Conservation (phyloP, 2,329 filamentous ascomycete genomes). For the Diaporthe citri region DNA sequence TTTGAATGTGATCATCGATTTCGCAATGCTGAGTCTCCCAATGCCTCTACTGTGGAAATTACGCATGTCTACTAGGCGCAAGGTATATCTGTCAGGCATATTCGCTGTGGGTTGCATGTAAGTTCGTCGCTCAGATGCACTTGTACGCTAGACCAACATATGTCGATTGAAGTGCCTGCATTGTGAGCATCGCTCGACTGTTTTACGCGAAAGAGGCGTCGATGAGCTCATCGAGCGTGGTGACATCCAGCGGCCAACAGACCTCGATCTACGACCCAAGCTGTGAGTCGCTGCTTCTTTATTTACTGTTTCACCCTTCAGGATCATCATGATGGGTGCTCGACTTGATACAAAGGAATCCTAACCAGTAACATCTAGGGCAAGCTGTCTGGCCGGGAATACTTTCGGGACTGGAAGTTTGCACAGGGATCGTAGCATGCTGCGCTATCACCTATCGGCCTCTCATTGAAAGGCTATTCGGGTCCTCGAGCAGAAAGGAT, state of each 20-base stretch:
- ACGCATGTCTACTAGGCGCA: not conserved
- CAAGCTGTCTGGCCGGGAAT: not conserved
- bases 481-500: not conserved
- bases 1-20: not conserved
- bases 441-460: slow-evolving; percentile 6
- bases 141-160: not conserved
- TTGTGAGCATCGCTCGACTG: slow-evolving; percentile 13
- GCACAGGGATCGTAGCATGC: slow-evolving; percentile 5
- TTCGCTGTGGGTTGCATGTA: not conserved
- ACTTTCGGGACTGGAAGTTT: slow-evolving; percentile 1
- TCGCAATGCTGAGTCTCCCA: not conserved
- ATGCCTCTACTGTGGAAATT: not conserved
- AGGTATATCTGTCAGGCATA: not conserved
- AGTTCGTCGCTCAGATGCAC: not conserved
- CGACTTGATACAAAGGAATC: not conserved
- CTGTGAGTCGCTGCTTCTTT: not conserved
- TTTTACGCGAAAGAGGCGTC: not conserved
- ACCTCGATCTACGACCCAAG: not conserved
- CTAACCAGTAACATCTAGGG: not conserved
- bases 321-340: not conserved
- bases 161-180: not conserved
- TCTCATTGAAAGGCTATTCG: not conserved
- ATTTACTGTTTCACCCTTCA: not conserved
- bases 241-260: not conserved
- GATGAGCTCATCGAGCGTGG: not conserved